Percentiles rank a stretch among this genome's conserved stretches.
Evolutionary conservation across 768 basidiomycete genomes (phyloP).

Genomic region (Trametes villosa): DNA sequence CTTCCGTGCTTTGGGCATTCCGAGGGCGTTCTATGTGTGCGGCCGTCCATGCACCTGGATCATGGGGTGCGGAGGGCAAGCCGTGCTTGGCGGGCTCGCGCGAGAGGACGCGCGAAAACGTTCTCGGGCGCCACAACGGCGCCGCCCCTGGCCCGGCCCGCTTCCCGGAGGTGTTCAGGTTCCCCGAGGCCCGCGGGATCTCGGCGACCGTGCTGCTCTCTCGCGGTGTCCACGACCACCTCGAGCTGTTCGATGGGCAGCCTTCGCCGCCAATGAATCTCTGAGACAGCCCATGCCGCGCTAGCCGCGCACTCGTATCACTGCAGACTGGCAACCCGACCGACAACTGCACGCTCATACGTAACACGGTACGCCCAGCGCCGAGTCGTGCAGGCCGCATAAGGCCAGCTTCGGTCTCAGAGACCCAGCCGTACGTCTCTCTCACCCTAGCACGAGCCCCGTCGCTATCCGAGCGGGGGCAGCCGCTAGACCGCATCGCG

Average conservation of each 20-base stretch:
- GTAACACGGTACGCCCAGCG: constrained; percentile 6
- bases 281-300: too few species aligned
- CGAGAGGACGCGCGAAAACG: not conserved
- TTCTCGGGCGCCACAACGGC: constrained; percentile 1
- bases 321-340: not conserved
- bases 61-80: not conserved
- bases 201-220: too few species aligned
- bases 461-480: too few species aligned
- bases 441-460: too few species aligned
- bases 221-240: too few species aligned
- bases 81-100: not conserved
- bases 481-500: too few species aligned
- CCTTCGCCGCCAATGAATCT: too few species aligned
- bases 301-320: too few species aligned
- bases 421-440: too few species aligned
- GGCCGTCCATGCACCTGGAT: not conserved
- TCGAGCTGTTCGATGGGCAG: too few species aligned
- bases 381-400: not conserved
- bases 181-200: too few species aligned
- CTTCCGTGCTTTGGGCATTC: constrained; percentile 45
- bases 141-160: not conserved
- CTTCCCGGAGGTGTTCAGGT: too few species aligned
- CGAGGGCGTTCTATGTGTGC: not conserved
- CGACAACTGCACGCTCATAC: not conserved
- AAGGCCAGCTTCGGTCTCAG: not conserved